These are phyloP conservation scores for Pisolithus sp. DNA, from an alignment of 768 basidiomycete species.

Conservation along the genomic window DNA sequence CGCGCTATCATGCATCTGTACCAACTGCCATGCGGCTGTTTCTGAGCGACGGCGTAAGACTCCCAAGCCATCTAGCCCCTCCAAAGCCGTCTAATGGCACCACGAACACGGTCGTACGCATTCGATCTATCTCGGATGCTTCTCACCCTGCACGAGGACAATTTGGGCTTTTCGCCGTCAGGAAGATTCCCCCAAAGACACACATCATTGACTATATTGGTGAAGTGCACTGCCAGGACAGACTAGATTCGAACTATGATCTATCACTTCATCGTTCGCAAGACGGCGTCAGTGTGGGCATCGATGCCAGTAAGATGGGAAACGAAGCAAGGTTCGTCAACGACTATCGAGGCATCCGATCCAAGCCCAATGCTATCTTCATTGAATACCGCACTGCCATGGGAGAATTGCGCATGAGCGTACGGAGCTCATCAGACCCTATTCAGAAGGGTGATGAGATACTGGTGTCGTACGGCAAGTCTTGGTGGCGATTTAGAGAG, in stretches of 20 bases:
- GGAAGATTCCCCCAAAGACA: constrained; percentile 58
- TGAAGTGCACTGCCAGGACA: constrained; percentile 74
- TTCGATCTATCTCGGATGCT: constrained; percentile 48
- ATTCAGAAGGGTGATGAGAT: constrained; percentile 82
- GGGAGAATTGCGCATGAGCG: constrained; percentile 71
- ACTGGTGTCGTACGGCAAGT: constrained; percentile 82
- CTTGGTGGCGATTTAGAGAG: constrained; percentile 66
- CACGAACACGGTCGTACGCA: constrained; percentile 37
- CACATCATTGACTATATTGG: constrained; percentile 80
- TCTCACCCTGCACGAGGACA: constrained; percentile 78
- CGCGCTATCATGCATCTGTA: constrained; percentile 54
- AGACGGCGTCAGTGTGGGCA: constrained; percentile 58
- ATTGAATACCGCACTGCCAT: constrained; percentile 42
- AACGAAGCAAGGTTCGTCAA: constrained; percentile 90
- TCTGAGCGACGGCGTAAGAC: constrained; percentile 26
- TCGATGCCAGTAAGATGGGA: constrained; percentile 70
- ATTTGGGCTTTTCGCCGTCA: constrained; percentile 71
- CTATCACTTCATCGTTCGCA: constrained; percentile 64
- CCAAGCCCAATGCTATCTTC: constrained; percentile 67
- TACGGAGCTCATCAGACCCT: constrained; percentile 55
- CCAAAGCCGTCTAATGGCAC: constrained; percentile 5
- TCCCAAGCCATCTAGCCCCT: constrained; percentile 2
- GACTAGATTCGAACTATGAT: constrained; percentile 79
- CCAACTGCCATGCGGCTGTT: constrained; percentile 34
- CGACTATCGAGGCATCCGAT: constrained; percentile 76